phyloP scores from a whole-genome alignment of 257 asterid species.

The Fraxinus cuspidata region DNA sequence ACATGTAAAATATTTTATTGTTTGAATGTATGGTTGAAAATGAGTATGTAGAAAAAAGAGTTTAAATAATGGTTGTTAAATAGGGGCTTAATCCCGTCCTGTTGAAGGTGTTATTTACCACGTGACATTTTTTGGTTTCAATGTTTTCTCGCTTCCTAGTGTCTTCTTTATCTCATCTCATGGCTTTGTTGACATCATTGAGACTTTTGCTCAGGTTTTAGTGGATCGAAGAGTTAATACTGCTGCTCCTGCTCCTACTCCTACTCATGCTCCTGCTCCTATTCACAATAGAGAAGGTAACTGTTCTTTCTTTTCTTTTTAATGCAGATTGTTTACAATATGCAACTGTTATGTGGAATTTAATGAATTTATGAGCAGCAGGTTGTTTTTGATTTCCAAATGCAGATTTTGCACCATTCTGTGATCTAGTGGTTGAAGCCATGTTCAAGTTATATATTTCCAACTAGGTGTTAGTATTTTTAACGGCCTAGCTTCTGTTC shows the following conservation, averaged over 20 bases:
- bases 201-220: slow-evolving; percentile 52
- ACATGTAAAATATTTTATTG: too few species aligned
- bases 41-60: too few species aligned
- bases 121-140: background rate
- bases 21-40: too few species aligned
- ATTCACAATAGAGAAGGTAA: slow-evolving; percentile 64
- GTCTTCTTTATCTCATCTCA: slow-evolving; percentile 20
- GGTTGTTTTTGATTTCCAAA: background rate
- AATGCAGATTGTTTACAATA: background rate
- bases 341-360: slow-evolving; percentile 4
- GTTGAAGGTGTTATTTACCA: slow-evolving; percentile 8
- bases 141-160: slow-evolving; percentile 1
- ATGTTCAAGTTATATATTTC: background rate
- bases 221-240: slow-evolving; percentile 48
- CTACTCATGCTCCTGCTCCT: slow-evolving; percentile 48
- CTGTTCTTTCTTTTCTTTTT: slow-evolving; percentile 10
- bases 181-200: slow-evolving; percentile 18
- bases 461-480: background rate
- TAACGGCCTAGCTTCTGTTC: background rate
- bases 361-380: slow-evolving; percentile 1
- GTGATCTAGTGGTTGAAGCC: slow-evolving; percentile 6
- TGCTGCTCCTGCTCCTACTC: slow-evolving; percentile 43
- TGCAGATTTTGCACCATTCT: slow-evolving; percentile 7
- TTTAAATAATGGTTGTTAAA: too few species aligned
- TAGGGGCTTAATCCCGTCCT: background rate